A percentile compares a stretch with the other conserved stretches of the same genome.
phyloP scores from a whole-genome alignment of 2,329 filamentous ascomycete species.

The Lecanosticta acicola region DNA sequence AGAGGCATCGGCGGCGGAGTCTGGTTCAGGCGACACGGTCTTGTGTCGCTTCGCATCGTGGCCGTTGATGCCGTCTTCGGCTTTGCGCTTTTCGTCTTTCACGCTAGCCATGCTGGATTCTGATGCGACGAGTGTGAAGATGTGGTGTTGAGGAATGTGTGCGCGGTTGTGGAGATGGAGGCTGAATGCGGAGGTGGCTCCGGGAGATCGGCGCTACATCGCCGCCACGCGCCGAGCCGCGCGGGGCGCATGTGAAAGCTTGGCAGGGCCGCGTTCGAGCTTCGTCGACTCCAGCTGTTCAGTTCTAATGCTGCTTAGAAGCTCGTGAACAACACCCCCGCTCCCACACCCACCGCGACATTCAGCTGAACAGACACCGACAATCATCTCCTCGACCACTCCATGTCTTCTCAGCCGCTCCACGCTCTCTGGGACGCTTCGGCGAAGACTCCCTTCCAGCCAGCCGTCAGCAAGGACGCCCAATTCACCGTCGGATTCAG shows the following conservation, averaged over 20 bases:
- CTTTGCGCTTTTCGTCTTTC: conserved; percentile 60
- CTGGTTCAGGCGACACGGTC: conserved; percentile 34
- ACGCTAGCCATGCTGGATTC: conserved; percentile 12
- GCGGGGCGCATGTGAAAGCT: conserved; percentile 4
- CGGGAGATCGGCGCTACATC: neutral
- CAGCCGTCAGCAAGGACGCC: conserved; percentile 70
- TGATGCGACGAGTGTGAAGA: neutral
- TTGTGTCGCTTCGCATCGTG: conserved; percentile 62
- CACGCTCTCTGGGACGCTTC: conserved; percentile 89
- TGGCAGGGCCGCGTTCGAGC: conserved; percentile 6
- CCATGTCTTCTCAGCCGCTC: conserved; percentile 71
- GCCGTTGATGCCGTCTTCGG: conserved; percentile 54
- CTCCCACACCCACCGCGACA: neutral
- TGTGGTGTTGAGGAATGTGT: neutral
- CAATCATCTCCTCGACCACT: conserved; percentile 2
- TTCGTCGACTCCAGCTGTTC: neutral
- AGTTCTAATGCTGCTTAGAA: neutral
- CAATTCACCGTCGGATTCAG: conserved; percentile 78
- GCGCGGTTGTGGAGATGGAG: neutral
- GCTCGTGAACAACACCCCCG: neutral
- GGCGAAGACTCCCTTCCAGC: conserved; percentile 76
- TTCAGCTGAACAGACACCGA: neutral
- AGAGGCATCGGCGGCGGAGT: conserved; percentile 27
- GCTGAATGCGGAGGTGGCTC: neutral
- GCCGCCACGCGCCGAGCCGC: neutral